A percentile compares a stretch with the other conserved stretches of the same genome.
phyloP scores from a whole-genome alignment of 495 filamentous ascomycete genomes.

The Hypoxylon crocopeplum region DNA sequence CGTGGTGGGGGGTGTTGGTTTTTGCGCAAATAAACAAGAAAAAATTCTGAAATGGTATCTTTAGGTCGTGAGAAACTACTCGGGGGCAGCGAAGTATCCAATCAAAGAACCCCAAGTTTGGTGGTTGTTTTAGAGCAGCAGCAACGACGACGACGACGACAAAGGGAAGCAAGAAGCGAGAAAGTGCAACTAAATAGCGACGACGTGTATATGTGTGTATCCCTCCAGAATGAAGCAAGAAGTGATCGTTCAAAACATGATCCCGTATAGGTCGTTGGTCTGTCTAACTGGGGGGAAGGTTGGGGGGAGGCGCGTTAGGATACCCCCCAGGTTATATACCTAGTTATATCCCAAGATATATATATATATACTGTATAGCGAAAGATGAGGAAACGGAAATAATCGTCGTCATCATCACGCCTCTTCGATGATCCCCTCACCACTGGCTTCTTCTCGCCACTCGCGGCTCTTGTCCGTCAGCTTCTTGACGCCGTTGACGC shows the following conservation, averaged over 20 bases:
- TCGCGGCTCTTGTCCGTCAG: slow-evolving; percentile 80
- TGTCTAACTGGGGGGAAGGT: no score
- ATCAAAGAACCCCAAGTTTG: no score
- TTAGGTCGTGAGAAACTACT: slow-evolving; percentile 25
- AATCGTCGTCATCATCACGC: slow-evolving; percentile 43
- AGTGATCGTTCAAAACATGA: slow-evolving; percentile 35
- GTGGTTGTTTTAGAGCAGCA: background rate
- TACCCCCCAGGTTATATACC: no score
- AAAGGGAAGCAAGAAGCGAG: slow-evolving; percentile 16
- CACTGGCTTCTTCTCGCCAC: slow-evolving; percentile 85
- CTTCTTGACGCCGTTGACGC: slow-evolving; percentile 77
- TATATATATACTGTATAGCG: no score
- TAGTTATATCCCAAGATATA: no score
- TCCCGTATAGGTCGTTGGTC: slow-evolving; percentile 34
- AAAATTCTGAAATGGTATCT: slow-evolving; percentile 39
- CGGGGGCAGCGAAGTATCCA: no score
- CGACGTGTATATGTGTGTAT: slow-evolving; percentile 2
- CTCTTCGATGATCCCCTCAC: slow-evolving; percentile 83
- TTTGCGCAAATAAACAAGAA: slow-evolving; percentile 14
- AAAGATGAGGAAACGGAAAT: slow-evolving; percentile 5
- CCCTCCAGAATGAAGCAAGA: slow-evolving; percentile 19
- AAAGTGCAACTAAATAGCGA: slow-evolving; percentile 1
- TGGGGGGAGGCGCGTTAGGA: no score
- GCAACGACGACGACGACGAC: background rate
- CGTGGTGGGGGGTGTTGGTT: background rate